These are phyloP conservation scores for Trametes cinnabarina DNA, from an alignment of 768 basidiomycete species.

Conservation along the genomic window DNA sequence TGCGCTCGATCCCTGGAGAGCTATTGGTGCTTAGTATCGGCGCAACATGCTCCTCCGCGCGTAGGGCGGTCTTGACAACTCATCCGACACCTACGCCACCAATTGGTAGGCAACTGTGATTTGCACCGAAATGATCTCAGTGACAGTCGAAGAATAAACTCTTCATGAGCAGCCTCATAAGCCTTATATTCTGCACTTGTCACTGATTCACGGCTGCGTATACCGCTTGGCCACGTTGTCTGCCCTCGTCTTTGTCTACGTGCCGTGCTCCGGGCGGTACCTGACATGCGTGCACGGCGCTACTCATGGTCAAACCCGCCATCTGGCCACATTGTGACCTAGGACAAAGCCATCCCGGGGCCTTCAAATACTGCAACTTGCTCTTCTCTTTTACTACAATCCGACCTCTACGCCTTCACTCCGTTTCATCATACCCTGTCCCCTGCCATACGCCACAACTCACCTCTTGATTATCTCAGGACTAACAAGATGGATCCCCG, in stretches of 20 bases:
- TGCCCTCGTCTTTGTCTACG: not conserved
- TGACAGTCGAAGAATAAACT: no score
- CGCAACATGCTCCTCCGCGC: no score
- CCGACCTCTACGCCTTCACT: not conserved
- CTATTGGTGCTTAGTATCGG: no score
- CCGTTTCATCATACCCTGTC: not conserved
- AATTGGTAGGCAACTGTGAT: no score
- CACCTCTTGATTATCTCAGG: not conserved
- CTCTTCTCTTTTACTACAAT: not conserved
- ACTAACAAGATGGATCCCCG: conserved; percentile 24
- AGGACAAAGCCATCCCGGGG: conserved; percentile 6
- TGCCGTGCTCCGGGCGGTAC: not conserved
- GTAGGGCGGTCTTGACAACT: no score
- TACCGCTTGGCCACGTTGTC: not conserved
- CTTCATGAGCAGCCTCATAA: not conserved
- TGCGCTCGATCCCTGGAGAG: no score
- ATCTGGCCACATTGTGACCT: conserved; percentile 8
- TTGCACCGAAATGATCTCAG: no score
- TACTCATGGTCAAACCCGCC: not conserved
- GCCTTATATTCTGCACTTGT: not conserved
- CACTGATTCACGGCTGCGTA: not conserved
- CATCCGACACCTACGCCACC: no score
- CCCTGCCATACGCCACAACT: not conserved
- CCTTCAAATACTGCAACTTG: conserved; percentile 4
- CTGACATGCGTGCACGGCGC: not conserved